Conservation (phyloP, 495 filamentous ascomycete genomes). For the Neurospora terricola region DNA sequence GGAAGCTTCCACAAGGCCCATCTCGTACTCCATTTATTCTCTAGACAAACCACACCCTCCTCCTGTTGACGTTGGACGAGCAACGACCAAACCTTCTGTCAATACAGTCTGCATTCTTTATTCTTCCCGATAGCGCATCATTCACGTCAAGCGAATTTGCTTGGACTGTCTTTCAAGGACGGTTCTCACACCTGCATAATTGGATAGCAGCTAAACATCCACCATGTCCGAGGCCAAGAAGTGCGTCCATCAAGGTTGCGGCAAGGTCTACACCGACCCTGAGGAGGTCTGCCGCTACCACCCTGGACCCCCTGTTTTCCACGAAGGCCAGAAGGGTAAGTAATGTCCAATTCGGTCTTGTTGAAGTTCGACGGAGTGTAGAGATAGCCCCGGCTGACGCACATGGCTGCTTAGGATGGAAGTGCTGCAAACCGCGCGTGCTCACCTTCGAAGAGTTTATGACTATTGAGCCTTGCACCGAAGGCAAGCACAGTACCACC, state of each 20-base stretch:
- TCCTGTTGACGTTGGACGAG: background rate
- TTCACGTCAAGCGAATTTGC: background rate
- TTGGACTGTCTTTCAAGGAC: background rate
- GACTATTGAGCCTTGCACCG: constrained; percentile 84
- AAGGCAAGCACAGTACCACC: constrained; percentile 82
- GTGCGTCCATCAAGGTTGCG: constrained; percentile 94
- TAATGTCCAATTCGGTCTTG: constrained; percentile 7
- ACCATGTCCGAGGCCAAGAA: constrained; percentile 61
- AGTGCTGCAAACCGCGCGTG: constrained; percentile 97
- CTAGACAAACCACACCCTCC: background rate
- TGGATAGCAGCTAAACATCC: background rate
- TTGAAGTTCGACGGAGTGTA: background rate
- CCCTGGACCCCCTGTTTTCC: constrained; percentile 88
- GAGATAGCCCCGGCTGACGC: background rate
- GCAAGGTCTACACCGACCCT: constrained; percentile 73
- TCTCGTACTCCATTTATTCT: background rate
- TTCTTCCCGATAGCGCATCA: background rate
- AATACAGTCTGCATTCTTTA: background rate
- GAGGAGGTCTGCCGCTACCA: constrained; percentile 87
- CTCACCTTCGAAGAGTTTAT: constrained; percentile 99
- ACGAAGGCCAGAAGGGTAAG: constrained; percentile 97
- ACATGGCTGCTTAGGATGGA: constrained; percentile 67
- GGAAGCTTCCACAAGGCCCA: background rate
- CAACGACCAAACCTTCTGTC: background rate
- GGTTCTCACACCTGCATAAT: background rate